Evolutionary conservation across 768 basidiomycete genomes (phyloP), one percentile per base, ranked within the genome.

Genomic region (Gelatoporia subvermispora): DNA sequence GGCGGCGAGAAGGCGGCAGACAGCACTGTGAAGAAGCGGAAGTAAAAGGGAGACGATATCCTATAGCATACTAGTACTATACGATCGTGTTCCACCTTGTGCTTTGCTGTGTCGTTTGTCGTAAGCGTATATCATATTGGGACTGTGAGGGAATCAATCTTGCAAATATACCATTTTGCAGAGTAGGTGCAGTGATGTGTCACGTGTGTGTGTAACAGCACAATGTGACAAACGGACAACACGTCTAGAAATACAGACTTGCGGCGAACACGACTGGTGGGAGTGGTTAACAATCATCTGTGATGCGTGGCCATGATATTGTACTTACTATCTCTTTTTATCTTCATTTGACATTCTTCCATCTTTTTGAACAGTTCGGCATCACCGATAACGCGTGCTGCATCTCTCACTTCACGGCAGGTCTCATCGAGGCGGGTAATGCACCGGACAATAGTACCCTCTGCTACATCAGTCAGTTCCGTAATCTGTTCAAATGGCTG

Each of bases 401-500:
- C 95, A 66, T 99, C 96, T 58, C 95, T 69, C 4, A 99, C 93
- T 68, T 99, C 96, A 41, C 94, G 75, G 65, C 96, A 98, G 0
- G 93, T 95, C 69, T 98, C 95, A 61, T 99, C 96, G 43, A 98
- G 70, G 9, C 96, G 82, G 2, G 92, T 97, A 61, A 99, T 97
- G 47, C 91, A 88, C 40, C 96, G 81, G 13, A 99, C 96, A 53
- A 99, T 93, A 0, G 94, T 97, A 0, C 96, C 96, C 65, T 99
- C 96, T 4, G 91, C 82, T 13, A 96, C 88, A 63, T 98, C 96
- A 0, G 96, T 99, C 50, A 99, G 70, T 3, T 78, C 68, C 1
- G 91, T 92, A 56, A 99, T 95, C 64, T 98, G 88, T 60, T 93
- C 84, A 65, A 99, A 99, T 1, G 96, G 91, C 95, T 99, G 36